phyloP scores from a whole-genome alignment of 2,329 filamentous ascomycete genomes.

The Aspergillus texensis region DNA sequence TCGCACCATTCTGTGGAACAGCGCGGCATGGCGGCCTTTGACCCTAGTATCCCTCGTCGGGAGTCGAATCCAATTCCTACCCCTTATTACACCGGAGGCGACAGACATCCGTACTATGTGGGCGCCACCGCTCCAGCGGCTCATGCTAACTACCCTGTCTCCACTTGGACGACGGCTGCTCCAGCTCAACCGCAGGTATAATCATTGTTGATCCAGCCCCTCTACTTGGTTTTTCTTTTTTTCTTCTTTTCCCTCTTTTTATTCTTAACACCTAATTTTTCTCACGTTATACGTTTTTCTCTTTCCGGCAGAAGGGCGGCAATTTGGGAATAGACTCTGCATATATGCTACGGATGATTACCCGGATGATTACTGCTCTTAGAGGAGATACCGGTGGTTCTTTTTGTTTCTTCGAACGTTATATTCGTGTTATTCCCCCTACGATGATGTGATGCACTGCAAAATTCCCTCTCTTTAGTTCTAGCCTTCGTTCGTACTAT shows the following conservation, averaged over 20 bases:
- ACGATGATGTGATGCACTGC: constrained; percentile 24
- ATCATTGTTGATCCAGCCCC: constrained; percentile 14
- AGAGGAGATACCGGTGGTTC: constrained; percentile 25
- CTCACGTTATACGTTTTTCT: constrained; percentile 6
- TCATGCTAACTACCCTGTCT: constrained; percentile 38
- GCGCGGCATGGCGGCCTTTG: constrained; percentile 35
- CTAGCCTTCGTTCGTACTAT: constrained; percentile 4
- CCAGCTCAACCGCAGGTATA: constrained; percentile 43
- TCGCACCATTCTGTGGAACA: constrained; percentile 34
- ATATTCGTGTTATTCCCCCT: constrained; percentile 19
- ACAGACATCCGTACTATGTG: constrained; percentile 40
- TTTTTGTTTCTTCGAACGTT: constrained; percentile 15
- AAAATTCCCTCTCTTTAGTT: constrained; percentile 15
- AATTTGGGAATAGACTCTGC: constrained; percentile 29
- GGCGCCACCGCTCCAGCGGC: constrained; percentile 28
- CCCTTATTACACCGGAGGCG: constrained; percentile 37
- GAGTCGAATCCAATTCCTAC: constrained; percentile 39
- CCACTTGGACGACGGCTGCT: constrained; percentile 43
- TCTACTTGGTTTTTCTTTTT: constrained; percentile 15
- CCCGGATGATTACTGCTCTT: constrained; percentile 23
- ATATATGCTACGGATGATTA: constrained; percentile 24
- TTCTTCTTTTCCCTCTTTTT: constrained; percentile 17
- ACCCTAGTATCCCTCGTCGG: constrained; percentile 37
- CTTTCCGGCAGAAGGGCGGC: constrained; percentile 22
- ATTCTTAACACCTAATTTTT: constrained; percentile 10